Percentiles rank a stretch among this genome's conserved stretches.
Conservation (phyloP, 495 filamentous ascomycete genomes). For the Lophiostoma macrostomum region DNA sequence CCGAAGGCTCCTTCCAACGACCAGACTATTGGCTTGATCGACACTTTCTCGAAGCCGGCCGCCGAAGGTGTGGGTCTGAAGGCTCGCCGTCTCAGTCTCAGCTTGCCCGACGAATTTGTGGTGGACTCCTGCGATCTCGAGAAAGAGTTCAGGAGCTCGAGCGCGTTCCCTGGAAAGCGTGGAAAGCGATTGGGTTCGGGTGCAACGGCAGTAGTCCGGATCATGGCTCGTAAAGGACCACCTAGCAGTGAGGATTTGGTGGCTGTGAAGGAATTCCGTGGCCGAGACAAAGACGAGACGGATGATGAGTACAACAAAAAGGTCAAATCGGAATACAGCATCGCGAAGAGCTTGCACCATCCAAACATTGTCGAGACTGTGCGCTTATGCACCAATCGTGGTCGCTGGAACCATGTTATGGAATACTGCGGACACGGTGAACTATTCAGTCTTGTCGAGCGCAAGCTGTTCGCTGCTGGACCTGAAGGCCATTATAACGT, state of each 20-base stretch:
- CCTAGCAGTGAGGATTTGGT: constrained; percentile 53
- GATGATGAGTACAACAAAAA: constrained; percentile 68
- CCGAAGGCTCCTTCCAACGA: constrained; percentile 12
- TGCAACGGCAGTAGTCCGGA: constrained; percentile 67
- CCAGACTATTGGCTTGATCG: constrained; percentile 22
- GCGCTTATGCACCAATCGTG: constrained; percentile 61
- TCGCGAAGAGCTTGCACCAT: constrained; percentile 71
- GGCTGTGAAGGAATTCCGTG: constrained; percentile 79
- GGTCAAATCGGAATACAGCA: constrained; percentile 76
- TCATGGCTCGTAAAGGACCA: constrained; percentile 60
- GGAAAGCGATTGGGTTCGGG: constrained; percentile 58
- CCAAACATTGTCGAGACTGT: constrained; percentile 76
- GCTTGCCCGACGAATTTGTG: constrained; percentile 61
- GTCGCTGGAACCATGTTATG: constrained; percentile 79
- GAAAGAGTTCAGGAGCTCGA: constrained; percentile 58
- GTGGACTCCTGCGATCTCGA: constrained; percentile 61
- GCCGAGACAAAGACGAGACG: constrained; percentile 56
- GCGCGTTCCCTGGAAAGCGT: constrained; percentile 56
- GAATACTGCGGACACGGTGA: constrained; percentile 76
- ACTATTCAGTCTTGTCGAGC: constrained; percentile 63
- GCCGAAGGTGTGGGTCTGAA: constrained; percentile 64
- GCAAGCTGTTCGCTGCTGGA: constrained; percentile 39
- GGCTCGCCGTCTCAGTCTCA: constrained; percentile 59
- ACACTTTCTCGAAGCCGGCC: constrained; percentile 48
- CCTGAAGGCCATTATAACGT: constrained; percentile 50